These are phyloP conservation scores for Pugionium cornutum DNA, from an alignment of 345 rosid species.

Conservation along the genomic window DNA sequence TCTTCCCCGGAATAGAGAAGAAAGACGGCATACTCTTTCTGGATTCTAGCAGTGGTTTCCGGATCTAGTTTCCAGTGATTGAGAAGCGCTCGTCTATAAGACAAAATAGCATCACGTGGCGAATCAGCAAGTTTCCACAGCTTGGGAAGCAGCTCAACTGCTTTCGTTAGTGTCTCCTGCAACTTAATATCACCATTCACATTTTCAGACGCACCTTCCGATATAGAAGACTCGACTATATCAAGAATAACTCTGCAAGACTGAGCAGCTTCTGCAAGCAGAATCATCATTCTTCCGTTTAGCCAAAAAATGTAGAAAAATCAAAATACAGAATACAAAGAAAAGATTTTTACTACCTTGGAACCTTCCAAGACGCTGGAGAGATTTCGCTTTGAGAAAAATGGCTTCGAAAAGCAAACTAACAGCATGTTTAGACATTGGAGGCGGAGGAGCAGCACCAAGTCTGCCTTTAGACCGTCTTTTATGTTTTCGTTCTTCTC, in stretches of 20 bases:
- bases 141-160: slow-evolving; percentile 85
- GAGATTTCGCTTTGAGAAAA: slow-evolving; percentile 77
- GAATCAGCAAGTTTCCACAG: slow-evolving; percentile 72
- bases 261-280: slow-evolving; percentile 86
- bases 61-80: slow-evolving; percentile 69
- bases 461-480: slow-evolving; percentile 47
- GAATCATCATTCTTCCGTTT: background rate
- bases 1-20: slow-evolving; percentile 85
- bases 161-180: slow-evolving; percentile 71
- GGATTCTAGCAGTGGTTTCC: slow-evolving; percentile 64
- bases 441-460: slow-evolving; percentile 45
- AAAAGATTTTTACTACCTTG: slow-evolving; percentile 46
- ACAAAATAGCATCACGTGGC: slow-evolving; percentile 60
- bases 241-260: slow-evolving; percentile 81
- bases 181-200: slow-evolving; percentile 68
- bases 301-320: background rate
- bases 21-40: slow-evolving; percentile 69
- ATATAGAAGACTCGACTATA: slow-evolving; percentile 70
- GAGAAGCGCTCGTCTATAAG: slow-evolving; percentile 72
- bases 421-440: slow-evolving; percentile 71
- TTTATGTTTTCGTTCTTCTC: slow-evolving; percentile 51
- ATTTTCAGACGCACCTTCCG: slow-evolving; percentile 72
- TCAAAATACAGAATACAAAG: background rate
- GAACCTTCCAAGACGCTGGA: slow-evolving; percentile 68
- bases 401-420: slow-evolving; percentile 79